Evolutionary conservation across 345 rosid species (phyloP), one percentile per base, ranked within the genome.

Genomic region (Erodium maritimum): DNA sequence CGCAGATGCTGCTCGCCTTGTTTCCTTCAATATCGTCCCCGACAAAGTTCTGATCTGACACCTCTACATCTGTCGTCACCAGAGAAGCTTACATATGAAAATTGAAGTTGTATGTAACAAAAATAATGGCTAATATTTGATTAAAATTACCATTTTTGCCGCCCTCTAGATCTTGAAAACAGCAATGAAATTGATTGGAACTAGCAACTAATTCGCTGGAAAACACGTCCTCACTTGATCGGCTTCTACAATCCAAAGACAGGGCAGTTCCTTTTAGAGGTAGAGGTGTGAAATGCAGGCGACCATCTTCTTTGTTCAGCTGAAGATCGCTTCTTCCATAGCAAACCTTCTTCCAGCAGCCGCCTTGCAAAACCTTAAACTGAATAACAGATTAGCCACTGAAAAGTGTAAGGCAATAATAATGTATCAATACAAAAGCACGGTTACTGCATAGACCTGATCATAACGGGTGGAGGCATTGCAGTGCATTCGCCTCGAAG

Each of bases 11-110:
- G 63, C 64, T 65, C 53, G 37, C 29, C 37, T 67, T 73, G 68
- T 63, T 76, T 14, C 56, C 69, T 73, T 73, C 59, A 13, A 64
- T 56, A 53, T 69, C 83, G 66, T 83, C 88, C 33, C 84, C 85
- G 7, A 69, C 78, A 65, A 91, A 91, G 75, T 91, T 91, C 79
- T 91, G 98, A 69, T 81, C 96, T 0, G 95, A 81, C 61, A 76
- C 79, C 75, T 91, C 98, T 86, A 71, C 72, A 76, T 67, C 37
- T 19, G n/a, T 51, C 54, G 4, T 51, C 54, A 17, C 21, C 37
- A 29, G 1, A 51, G 54, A 13, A 17, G 54, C 54, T 10, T 11
- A 17, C 5, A 46, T 5, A 46, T 46, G 51, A 46, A 46, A 4
- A 17, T 46, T 3, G 3, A 46, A 46, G 51, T 17, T 11, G 2